Evolutionary conservation across 306 rosid genomes (phyloP), one percentile per base, ranked within the genome.

Genomic region (Prunus padus): DNA sequence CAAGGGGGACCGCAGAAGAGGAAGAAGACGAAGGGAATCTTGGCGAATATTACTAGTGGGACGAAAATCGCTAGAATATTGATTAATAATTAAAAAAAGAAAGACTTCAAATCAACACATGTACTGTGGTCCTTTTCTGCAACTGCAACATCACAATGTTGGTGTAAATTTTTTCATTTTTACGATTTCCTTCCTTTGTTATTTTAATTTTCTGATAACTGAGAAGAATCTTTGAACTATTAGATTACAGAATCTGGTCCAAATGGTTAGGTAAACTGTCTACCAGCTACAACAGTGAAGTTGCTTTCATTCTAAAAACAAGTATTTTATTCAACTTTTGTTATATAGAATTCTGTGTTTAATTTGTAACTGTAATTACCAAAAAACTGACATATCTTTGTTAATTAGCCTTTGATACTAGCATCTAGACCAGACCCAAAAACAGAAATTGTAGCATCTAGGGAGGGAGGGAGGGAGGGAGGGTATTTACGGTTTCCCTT

Each of bases 211-310:
- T 37, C 42, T 37, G 42, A 37, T 37, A 37, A 37, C 42, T 37
- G 42, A 67, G 65, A 59, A 59, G n/a, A 59, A 67, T 79, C 54
- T 75, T 37, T 19, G 71, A 73, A 57, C 20, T 81, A 54, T 76
- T 65, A 31, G 51, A 51, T 14, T 63, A 63, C 49, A 75, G 44
- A 80, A 68, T 79, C 77, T 82, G 78, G 78, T 69, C 78, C 79
- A 55, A 51, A 59, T 62, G 52, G 78, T 80, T 83, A 80, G 80
- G 89, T 86, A 33, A 33, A 74, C 47, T 54, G 75, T 25, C 73
- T 37, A 62, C 50, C n/a, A 7, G 30, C 28, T 20, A 49, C 46
- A 23, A 67, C 65, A 0, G 25, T 22, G 67, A 28, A 25, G 13
- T 12, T 44, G 56, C 26, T 22, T 55, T 16, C 14, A 55, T 71